phyloP scores from a whole-genome alignment of 148 eudicot species.

The Silene conica region DNA sequence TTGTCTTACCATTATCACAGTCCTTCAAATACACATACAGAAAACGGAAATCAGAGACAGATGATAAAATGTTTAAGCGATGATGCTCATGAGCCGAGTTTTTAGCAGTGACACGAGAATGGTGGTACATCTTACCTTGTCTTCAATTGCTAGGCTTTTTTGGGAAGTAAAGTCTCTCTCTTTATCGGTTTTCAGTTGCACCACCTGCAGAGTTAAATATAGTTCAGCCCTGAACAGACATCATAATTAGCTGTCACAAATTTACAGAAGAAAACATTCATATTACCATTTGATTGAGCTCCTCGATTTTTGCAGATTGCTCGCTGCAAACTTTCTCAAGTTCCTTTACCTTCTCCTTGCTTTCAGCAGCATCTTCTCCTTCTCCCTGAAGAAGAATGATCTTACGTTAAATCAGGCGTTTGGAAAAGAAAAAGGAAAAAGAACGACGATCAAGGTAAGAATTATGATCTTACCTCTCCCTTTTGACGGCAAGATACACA shows the following conservation, averaged over 20 bases:
- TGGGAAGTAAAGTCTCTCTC: constrained; percentile 10
- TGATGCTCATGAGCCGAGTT: too few relatives aligned
- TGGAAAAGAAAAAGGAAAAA: not conserved
- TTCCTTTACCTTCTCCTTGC: constrained; percentile 43
- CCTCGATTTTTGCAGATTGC: constrained; percentile 82
- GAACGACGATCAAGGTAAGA: not conserved
- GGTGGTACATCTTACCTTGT: constrained; percentile 37
- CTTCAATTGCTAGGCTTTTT: constrained; percentile 26
- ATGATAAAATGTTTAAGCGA: too few relatives aligned
- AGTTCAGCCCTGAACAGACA: constrained; percentile 4
- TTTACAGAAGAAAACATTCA: not conserved
- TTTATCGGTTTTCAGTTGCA: constrained; percentile 42
- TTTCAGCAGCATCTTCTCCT: constrained; percentile 29
- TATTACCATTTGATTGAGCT: constrained; percentile 62
- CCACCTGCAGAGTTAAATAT: constrained; percentile 46
- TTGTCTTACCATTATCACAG: constrained; percentile 22
- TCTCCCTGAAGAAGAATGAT: constrained; percentile 33
- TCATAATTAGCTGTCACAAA: not conserved
- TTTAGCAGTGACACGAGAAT: too few relatives aligned
- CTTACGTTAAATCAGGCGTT: not conserved
- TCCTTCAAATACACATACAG: not conserved
- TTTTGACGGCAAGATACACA: constrained; percentile 55
- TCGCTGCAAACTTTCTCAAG: constrained; percentile 60
- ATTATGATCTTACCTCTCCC: constrained; percentile 34
- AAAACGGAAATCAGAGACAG: not conserved